A percentile compares a stretch with the other conserved stretches of the same genome.
phyloP scores from a whole-genome alignment of 495 filamentous ascomycete genomes.

The Podospora appendiculata region DNA sequence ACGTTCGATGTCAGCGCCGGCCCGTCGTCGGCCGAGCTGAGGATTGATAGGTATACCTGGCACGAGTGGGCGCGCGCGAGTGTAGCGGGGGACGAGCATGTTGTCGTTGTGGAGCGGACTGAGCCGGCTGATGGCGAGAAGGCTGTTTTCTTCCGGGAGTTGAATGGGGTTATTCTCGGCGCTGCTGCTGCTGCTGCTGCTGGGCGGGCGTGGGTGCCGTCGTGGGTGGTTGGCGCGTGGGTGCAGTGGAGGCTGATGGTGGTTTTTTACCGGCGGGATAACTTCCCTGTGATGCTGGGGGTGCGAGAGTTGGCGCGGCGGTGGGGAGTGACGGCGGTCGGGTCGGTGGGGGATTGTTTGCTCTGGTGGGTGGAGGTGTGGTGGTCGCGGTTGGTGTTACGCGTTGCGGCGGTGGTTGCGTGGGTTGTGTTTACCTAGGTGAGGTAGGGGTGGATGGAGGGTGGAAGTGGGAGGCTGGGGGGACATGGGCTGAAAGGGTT shows the following conservation, averaged over 20 bases:
- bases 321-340: background rate
- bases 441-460: no score
- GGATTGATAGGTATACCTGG: conserved; percentile 7
- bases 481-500: background rate
- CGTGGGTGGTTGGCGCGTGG: background rate
- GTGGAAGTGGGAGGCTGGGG: background rate
- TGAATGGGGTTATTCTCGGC: conserved; percentile 22
- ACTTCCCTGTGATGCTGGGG: conserved; percentile 1
- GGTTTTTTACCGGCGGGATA: conserved; percentile 1
- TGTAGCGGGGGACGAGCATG: conserved; percentile 9
- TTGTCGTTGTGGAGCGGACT: conserved; percentile 26
- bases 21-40: conserved; percentile 4
- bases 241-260: background rate
- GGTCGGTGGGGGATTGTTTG: background rate
- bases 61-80: conserved; percentile 18
- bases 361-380: background rate
- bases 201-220: background rate
- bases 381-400: background rate
- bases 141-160: conserved; percentile 27
- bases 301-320: background rate
- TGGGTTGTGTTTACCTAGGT: no score
- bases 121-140: conserved; percentile 23
- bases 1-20: background rate
- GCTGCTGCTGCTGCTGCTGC: background rate
- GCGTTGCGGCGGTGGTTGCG: background rate